Evolutionary conservation across 1,139 yeast genomes (phyloP).

Genomic region (Kurtzmaniella quercitrusa): DNA sequence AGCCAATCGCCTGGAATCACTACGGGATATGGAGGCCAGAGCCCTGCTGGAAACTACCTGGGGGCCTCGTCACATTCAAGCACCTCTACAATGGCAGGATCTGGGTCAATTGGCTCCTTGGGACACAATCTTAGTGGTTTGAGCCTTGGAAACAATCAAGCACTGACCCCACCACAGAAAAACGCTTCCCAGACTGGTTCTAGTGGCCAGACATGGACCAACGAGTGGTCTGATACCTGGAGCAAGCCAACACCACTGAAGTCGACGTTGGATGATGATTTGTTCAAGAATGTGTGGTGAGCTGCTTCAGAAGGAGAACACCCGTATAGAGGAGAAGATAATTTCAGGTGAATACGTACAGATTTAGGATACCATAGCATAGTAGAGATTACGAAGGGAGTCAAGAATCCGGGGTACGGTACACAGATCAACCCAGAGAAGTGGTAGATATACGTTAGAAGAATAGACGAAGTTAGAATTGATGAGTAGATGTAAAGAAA

Average conservation of each 20-base stretch:
- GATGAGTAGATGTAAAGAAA: no score
- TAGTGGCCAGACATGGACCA: slow-evolving; percentile 22
- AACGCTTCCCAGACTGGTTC: slow-evolving; percentile 6
- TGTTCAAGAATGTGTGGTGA: slow-evolving; percentile 57
- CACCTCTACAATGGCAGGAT: neutral
- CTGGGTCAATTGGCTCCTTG: neutral
- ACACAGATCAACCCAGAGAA: neutral
- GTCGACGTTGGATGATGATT: slow-evolving; percentile 35
- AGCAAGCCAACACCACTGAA: slow-evolving; percentile 13
- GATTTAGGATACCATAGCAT: neutral
- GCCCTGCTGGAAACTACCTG: no score
- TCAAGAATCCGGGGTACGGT: neutral
- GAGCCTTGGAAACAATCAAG: slow-evolving; percentile 15
- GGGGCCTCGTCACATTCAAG: neutral
- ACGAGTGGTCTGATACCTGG: slow-evolving; percentile 35
- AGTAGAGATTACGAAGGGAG: neutral
- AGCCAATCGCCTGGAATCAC: no score
- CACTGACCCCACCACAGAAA: neutral
- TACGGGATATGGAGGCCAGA: no score
- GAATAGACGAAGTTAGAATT: no score
- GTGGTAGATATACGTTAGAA: no score
- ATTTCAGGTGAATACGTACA: neutral
- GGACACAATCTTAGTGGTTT: slow-evolving; percentile 32
- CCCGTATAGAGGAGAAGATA: neutral
- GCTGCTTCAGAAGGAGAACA: neutral